Evolutionary conservation across 345 rosid genomes (phyloP), one percentile per base, ranked within the genome.

Genomic region (Brassica incana): DNA sequence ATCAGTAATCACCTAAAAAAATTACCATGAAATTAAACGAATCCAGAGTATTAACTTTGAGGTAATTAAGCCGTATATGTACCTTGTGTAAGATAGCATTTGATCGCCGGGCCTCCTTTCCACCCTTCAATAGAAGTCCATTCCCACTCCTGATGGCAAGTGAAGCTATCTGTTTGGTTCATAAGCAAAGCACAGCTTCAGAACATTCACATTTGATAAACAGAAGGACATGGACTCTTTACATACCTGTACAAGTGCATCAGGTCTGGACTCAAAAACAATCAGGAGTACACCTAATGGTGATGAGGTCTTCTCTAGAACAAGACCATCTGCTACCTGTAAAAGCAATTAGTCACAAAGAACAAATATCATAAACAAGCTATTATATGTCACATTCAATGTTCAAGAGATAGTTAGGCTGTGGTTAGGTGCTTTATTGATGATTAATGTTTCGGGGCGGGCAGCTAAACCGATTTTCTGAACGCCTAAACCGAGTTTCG

Each of bases 1-100:
- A 83, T 83, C 92, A 81, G 95, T 90, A 77, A 95, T 95, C 74
- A 95, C 91, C 99, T 91, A 78, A 74, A 62, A 72, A 65, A 77
- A 71, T 74, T 68, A 65, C 71, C 63, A 72, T 8, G 32, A 25
- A 62, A 6, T n/a, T 35, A 30, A 8, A 33, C 25, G 52, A 43
- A 25, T 65, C 10, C 12, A 58, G 32, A 81, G 20, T 63, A 15
- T n/a, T 56, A 27, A 70, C 32, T 56, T 54, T 54, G 76, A 63
- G 74, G 70, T 5, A 16, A 16, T 16, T 16, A 18, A 52, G 65
- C 35, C 76, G 62, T 43, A 78, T 27, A 63, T 58, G 40, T 25
- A 90, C 99, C 97, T 92, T 93, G 84, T 93, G 98, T 85, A 96
- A 77, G 82, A 93, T 88, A 74, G 96, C 95, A 90, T 96, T 96